A percentile compares a stretch with the other conserved stretches of the same genome.
phyloP scores from a whole-genome alignment of 768 basidiomycete species.

The Termitomyces sp. region DNA sequence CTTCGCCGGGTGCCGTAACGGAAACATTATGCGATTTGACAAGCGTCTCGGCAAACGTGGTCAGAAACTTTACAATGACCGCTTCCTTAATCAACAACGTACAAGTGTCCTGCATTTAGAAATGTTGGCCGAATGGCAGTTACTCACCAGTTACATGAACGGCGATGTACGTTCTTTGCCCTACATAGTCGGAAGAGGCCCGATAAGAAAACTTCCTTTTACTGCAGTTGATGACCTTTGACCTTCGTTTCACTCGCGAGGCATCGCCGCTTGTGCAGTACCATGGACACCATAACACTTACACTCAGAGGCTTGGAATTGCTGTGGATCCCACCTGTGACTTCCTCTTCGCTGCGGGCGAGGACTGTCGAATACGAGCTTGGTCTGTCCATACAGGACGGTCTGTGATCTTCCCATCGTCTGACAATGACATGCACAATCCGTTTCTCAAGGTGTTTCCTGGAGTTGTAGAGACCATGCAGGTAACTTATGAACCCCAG shows the following conservation, averaged over 20 bases:
- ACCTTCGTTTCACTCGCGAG: conserved; percentile 49
- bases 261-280: conserved; percentile 41
- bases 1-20: conserved; percentile 59
- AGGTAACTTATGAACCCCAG: conserved; percentile 37
- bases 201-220: not conserved
- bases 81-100: conserved; percentile 24
- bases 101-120: conserved; percentile 54
- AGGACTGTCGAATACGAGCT: conserved; percentile 56
- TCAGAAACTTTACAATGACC: conserved; percentile 34
- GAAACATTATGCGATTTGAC: conserved; percentile 54
- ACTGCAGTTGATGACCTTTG: conserved; percentile 53
- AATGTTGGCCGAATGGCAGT: conserved; percentile 41
- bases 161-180: conserved; percentile 43
- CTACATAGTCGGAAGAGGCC: not conserved
- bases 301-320: conserved; percentile 49
- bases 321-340: conserved; percentile 49
- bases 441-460: conserved; percentile 31
- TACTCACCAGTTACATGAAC: conserved; percentile 54
- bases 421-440: conserved; percentile 12
- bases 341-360: conserved; percentile 65
- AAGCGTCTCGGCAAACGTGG: conserved; percentile 36
- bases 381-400: conserved; percentile 64
- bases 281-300: conserved; percentile 54
- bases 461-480: conserved; percentile 40
- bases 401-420: conserved; percentile 22